Evolutionary conservation across 176 grass and related monocot species (phyloP), one percentile per base, ranked within the genome.

Genomic region (Cocos nucifera): DNA sequence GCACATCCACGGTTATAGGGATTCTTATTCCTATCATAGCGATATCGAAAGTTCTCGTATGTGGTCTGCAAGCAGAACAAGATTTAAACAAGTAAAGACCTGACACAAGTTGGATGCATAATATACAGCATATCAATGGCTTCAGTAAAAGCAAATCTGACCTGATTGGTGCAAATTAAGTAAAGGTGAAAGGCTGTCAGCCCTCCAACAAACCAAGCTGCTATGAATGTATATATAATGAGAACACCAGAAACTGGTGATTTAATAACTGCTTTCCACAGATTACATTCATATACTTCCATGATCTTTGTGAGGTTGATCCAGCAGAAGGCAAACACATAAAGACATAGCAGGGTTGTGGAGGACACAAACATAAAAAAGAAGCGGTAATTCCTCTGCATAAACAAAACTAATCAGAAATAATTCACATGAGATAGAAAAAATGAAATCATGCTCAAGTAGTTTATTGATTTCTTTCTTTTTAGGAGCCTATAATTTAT

Each of bases 41-140:
- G 73, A 73, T 92, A 88, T 39, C 87, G 81, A 62, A 98, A 98
- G 76, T 98, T 98, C 79, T 98, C 93, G 35, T 98, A 98, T 1
- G 93, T 98, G 1, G 87, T 98, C 87, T 97, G 81, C 58, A 83
- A 56, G 49, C 21, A 66, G 6, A 63, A 49, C 52, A 2, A 44
- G 22, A 14, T 44, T 69, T 52, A 15, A 55, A 19, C 18, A 19
- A 53, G 4, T 19, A 3, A 24, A 35, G 35, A 44, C 2, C 35
- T 14, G 10, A 12, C 35, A 12, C 10, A 44, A 44, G 35, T 44
- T 5, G 28, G 3, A 32, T 16, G 4, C 0, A 2, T 28, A 27
- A 54, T 2, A 9, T 28, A 50, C 10, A 28, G 29, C 16, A 66
- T 3, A 29, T 2, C 19, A 21, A 17, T 30, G 15, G 22, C 17